phyloP scores from a whole-genome alignment of 1,284 basidiomycete species.

The Tausonia pullulans region DNA sequence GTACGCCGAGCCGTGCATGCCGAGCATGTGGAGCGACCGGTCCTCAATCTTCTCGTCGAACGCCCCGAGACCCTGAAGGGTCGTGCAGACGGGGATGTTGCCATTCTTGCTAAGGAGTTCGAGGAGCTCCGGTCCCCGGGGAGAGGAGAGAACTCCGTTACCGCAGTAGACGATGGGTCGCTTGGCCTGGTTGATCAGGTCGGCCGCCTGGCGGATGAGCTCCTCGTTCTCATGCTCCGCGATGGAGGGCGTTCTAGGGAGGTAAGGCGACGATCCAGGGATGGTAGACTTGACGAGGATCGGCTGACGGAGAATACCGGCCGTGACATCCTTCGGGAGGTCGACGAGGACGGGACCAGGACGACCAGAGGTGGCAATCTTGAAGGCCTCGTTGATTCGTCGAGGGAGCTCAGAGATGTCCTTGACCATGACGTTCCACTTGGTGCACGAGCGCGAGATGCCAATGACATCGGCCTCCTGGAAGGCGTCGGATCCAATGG shows the following conservation, averaged over 20 bases:
- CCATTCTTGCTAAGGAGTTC: conserved; percentile 68
- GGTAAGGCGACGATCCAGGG: conserved; percentile 63
- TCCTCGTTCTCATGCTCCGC: conserved; percentile 39
- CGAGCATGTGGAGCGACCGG: conserved; percentile 89
- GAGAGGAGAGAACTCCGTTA: conserved; percentile 74
- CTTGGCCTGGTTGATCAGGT: conserved; percentile 82
- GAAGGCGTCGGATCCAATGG: conserved; percentile 95
- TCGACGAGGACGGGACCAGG: conserved; percentile 97
- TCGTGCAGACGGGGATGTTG: conserved; percentile 94
- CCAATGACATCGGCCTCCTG: conserved; percentile 96
- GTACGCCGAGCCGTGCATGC: conserved; percentile 97
- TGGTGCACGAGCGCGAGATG: conserved; percentile 92
- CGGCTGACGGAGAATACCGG: conserved; percentile 73
- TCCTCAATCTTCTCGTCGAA: conserved; percentile 80
- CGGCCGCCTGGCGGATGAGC: conserved; percentile 70
- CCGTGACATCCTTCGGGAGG: conserved; percentile 94
- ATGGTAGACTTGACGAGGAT: conserved; percentile 81
- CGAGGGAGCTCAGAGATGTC: conserved; percentile 89
- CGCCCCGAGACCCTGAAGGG: conserved; percentile 86
- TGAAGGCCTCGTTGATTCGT: conserved; percentile 97
- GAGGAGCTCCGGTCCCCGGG: conserved; percentile 73
- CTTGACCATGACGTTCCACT: conserved; percentile 99
- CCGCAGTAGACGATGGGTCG: conserved; percentile 91
- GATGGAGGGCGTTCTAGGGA: conserved; percentile 55
- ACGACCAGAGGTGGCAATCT: conserved; percentile 92